Evolutionary conservation across 1,139 yeast genomes (phyloP).

Genomic region (Nematodospora anomalae): DNA sequence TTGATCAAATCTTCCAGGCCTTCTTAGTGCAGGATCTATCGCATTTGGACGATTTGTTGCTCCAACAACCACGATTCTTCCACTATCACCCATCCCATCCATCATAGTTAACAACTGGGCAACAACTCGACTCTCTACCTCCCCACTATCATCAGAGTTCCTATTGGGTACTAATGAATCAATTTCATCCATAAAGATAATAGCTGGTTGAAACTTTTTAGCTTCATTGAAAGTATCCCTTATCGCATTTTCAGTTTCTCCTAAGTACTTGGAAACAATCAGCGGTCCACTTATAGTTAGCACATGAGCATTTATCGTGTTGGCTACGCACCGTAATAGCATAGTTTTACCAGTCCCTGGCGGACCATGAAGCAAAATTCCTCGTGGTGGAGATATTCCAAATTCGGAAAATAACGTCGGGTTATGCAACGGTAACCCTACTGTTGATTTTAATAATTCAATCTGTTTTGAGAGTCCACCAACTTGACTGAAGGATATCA

Average conservation of each 20-base stretch:
- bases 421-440: conserved; percentile 76
- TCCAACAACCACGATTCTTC: conserved; percentile 74
- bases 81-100: conserved; percentile 81
- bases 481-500: conserved; percentile 49
- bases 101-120: conserved; percentile 84
- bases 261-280: conserved; percentile 86
- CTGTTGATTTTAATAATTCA: conserved; percentile 58
- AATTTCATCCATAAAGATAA: conserved; percentile 86
- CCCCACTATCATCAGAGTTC: conserved; percentile 82
- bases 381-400: conserved; percentile 90
- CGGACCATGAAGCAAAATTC: conserved; percentile 88
- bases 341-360: conserved; percentile 98
- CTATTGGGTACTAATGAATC: conserved; percentile 88
- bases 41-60: conserved; percentile 79
- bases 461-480: conserved; percentile 81
- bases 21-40: conserved; percentile 58
- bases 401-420: conserved; percentile 79
- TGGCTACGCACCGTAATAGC: conserved; percentile 82
- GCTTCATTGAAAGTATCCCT: conserved; percentile 87
- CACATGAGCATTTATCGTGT: conserved; percentile 67
- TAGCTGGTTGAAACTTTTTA: conserved; percentile 76
- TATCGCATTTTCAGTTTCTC: conserved; percentile 86
- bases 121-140: conserved; percentile 84
- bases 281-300: conserved; percentile 88
- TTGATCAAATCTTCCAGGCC: conserved; percentile 84